These are phyloP conservation scores for Hyaloscypha variabilis DNA, from an alignment of 495 filamentous ascomycete species.

Conservation along the genomic window DNA sequence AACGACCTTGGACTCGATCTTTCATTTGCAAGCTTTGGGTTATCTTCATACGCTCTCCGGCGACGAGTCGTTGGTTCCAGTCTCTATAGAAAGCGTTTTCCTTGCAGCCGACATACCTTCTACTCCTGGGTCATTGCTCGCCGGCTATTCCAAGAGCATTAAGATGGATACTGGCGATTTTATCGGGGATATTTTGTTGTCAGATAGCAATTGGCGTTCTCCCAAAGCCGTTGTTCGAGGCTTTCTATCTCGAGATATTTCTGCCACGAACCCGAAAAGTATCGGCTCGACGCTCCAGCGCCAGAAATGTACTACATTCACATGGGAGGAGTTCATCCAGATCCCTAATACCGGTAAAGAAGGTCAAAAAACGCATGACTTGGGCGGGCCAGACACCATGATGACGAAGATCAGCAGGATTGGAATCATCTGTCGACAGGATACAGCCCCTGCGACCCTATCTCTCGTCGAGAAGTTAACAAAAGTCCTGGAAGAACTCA, in stretches of 20 bases:
- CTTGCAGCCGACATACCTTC: constrained; percentile 22
- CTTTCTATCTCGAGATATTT: constrained; percentile 14
- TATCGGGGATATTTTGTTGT: constrained; percentile 18
- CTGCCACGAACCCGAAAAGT: neutral
- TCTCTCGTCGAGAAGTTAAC: too few species aligned
- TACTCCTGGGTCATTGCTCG: constrained; percentile 8
- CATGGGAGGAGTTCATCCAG: too few species aligned
- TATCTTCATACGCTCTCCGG: constrained; percentile 17
- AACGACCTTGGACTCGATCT: constrained; percentile 39
- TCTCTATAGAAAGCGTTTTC: constrained; percentile 29
- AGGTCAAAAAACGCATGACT: too few species aligned
- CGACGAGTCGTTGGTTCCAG: constrained; percentile 25
- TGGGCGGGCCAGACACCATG: too few species aligned
- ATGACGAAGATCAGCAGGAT: too few species aligned
- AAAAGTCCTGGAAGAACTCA: too few species aligned
- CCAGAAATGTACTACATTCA: too few species aligned
- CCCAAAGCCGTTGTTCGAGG: constrained; percentile 16
- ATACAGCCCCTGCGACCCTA: too few species aligned
- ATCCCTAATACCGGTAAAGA: too few species aligned
- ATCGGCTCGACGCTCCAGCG: neutral
- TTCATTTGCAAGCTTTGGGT: constrained; percentile 23
- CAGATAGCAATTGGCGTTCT: constrained; percentile 13
- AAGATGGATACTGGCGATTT: constrained; percentile 7
- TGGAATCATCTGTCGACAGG: too few species aligned
- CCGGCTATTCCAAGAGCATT: constrained; percentile 19